phyloP scores from a whole-genome alignment of 2,329 filamentous ascomycete genomes.

The Mollisia scopiformis region DNA sequence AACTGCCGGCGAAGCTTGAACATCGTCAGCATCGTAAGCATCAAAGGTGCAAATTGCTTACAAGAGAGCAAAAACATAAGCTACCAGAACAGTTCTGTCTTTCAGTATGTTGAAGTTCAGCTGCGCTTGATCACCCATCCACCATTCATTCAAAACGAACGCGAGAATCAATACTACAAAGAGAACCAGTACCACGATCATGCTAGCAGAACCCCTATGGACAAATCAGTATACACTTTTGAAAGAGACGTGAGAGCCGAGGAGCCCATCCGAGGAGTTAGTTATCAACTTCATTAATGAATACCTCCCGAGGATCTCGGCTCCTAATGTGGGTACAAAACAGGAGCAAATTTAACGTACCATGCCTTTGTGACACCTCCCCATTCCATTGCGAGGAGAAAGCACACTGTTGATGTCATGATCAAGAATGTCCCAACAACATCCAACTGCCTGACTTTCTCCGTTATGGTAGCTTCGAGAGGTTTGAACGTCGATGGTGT shows the following conservation, averaged over 20 bases:
- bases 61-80: slow-evolving; percentile 45
- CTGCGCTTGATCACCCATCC: slow-evolving; percentile 48
- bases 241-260: too few species aligned
- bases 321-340: too few species aligned
- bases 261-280: too few species aligned
- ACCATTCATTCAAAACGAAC: slow-evolving; percentile 41
- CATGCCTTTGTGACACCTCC: slow-evolving; percentile 46
- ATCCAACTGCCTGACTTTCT: slow-evolving; percentile 50
- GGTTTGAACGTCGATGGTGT: slow-evolving; percentile 41
- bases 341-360: too few species aligned
- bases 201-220: too few species aligned
- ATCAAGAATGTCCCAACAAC: slow-evolving; percentile 44
- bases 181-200: slow-evolving; percentile 45
- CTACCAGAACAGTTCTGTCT: slow-evolving; percentile 45
- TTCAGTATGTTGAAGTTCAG: slow-evolving; percentile 39
- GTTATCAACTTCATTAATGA: too few species aligned
- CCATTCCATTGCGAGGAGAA: slow-evolving; percentile 48
- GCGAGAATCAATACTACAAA: slow-evolving; percentile 28
- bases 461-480: slow-evolving; percentile 36
- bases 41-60: slow-evolving; percentile 5
- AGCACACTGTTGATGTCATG: slow-evolving; percentile 43
- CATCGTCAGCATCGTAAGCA: neutral
- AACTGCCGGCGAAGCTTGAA: slow-evolving; percentile 15
- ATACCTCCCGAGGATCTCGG: too few species aligned
- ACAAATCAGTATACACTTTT: too few species aligned